Base-by-base conservation (phyloP, 2,329 filamentous ascomycete species). In the Coleophoma crateriformis region DNA sequence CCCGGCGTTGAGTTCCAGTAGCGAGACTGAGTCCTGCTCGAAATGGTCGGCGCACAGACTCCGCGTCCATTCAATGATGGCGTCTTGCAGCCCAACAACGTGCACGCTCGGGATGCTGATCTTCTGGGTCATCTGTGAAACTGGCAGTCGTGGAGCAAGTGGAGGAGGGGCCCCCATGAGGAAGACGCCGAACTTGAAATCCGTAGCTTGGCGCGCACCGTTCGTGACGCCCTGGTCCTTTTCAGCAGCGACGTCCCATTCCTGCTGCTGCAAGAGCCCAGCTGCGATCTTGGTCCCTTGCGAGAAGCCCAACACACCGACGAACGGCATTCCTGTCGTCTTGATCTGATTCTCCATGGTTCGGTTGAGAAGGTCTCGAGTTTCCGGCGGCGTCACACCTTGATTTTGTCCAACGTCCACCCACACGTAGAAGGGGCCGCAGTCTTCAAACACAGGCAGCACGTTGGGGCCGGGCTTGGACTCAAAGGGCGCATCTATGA, bases 401-500 rank as follows among this genome's bases (percentile, higher is more conserved):
- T 44, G 22, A 1, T 20, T 22, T 15, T 22, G 20, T 2, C 41
- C 41, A 10, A 27, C n/a, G 70, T 27, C 13, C 33, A 52, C 35
- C 79, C 79, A 82, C 20, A 75, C 68, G 7, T 73, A 68, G 65
- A 88, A 90, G 2, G 87, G 86, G 0, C 77, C 85, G 50, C 74
- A 76, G 54, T 81, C 74, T 46, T 76, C 78, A 64, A 87, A 90
- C 3, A 87, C 83, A n/a, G 73, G 65, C 13, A 79, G 64, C n/a
- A 90, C 78, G 54, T 78, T 81, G 0, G 79, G 73, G 40, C 84
- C 82, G 1, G 85, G 69, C 4, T 72, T 63, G 55, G 80, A 86
- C 49, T 74, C 71, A 65, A 82, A 86, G 1, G 86, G 85, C 0
- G 74, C 87, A 58, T 90, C 80, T 55, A 78, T 81, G 68, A 85